Base-by-base conservation (phyloP, 2,329 filamentous ascomycete species). In the Exserohilum rostratum region DNA sequence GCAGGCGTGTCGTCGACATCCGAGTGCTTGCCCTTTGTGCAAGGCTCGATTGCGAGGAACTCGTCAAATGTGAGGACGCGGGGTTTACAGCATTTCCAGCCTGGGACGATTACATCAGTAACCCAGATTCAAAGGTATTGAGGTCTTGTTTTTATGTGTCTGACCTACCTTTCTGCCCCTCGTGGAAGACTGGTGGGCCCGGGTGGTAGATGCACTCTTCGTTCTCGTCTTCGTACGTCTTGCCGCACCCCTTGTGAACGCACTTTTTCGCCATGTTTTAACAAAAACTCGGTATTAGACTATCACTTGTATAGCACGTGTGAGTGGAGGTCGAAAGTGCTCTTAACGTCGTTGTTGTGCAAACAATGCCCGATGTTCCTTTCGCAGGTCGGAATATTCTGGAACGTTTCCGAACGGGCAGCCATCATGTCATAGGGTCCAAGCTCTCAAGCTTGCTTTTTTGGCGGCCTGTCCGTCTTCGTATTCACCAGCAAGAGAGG, bases 81-180 rank as follows among this genome's bases (percentile, higher is more conserved):
- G 53, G 93, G 89, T 79, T 97, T 98, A 85, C 95, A 99, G 82
- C 95, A 99, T 81, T 96, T 96, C 93, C 95, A 98, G 72, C 95
- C 93, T 97, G 69, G n/a, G n/a, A n/a, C n/a, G 17, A 18, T 9
- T 11, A n/a, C 15, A n/a, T n/a, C n/a, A n/a, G n/a, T n/a, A n/a
- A n/a, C 13, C 17, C 31, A 18, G 6, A 20, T 27, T 6, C 13
- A 18, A 10, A 25, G 10, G n/a, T 7, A 7, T 34, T 11, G 17
- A 11, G 12, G 9, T 33, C 30, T 33, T 25, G 22, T 25, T 25
- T 25, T 25, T 25, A 4, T 4, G 4, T 25, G 22, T 34, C 38
- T 46, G 25, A 53, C 58, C 52, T 55, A 96, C 93, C 95, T 87
- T 99, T 98, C 79, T 97, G 93, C 58, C 95, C 95, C 80, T 99